Percentiles rank a stretch among this genome's conserved stretches.
Conservation (phyloP, 169 alveolate genomes). For the Cystoisospora suis region DNA sequence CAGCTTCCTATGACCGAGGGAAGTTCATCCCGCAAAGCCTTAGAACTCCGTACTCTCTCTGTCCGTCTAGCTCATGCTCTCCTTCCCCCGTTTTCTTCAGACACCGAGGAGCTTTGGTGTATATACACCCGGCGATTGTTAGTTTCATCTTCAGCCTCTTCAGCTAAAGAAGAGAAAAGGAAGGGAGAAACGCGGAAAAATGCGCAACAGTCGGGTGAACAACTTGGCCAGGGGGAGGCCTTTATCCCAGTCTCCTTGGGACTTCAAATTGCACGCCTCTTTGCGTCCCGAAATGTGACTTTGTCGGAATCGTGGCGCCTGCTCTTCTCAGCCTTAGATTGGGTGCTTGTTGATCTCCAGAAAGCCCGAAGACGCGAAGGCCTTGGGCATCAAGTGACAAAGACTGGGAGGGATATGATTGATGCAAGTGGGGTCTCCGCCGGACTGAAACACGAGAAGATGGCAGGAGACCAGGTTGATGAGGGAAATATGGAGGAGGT, state of each 20-base stretch:
- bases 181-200: not conserved
- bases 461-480: not conserved
- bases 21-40: not conserved
- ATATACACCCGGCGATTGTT: constrained; percentile 25
- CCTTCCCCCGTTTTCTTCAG: constrained; percentile 13
- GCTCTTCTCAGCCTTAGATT: not conserved
- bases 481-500: not conserved
- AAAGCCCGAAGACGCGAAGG: not conserved
- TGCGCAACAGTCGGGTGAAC: not conserved
- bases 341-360: not conserved
- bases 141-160: not conserved
- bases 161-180: not conserved
- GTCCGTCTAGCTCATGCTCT: constrained; percentile 22
- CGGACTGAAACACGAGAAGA: too few relatives aligned
- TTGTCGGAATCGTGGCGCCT: not conserved
- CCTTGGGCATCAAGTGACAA: not conserved
- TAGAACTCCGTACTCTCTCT: not conserved
- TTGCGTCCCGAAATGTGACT: constrained; percentile 9
- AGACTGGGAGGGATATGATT: not conserved
- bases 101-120: constrained; percentile 27
- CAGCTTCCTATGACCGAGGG: not conserved
- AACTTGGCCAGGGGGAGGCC: too few relatives aligned
- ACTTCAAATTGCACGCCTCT: not conserved
- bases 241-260: constrained; percentile 1
- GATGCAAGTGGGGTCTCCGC: not conserved